phyloP scores from a whole-genome alignment of 805 yeast species.

The Wickerhamomyces chambardii region DNA sequence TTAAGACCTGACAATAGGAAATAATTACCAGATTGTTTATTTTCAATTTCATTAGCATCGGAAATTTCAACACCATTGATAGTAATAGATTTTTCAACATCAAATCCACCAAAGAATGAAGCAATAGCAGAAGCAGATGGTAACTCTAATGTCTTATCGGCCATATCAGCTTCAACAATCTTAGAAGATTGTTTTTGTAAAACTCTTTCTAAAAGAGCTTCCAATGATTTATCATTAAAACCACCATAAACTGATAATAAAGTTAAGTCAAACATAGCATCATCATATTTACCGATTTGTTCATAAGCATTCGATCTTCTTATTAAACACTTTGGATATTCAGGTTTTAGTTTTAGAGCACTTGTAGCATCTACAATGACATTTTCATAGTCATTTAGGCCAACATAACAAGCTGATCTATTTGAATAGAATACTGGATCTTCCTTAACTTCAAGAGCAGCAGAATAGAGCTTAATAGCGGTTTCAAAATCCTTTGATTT shows the following conservation, averaged over 20 bases:
- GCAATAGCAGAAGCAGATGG: conserved; percentile 81
- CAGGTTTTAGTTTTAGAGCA: conserved; percentile 82
- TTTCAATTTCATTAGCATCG: conserved; percentile 20
- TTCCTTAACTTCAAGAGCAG: conserved; percentile 63
- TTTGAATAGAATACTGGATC: conserved; percentile 93
- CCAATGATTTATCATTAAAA: conserved; percentile 68
- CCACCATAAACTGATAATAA: conserved; percentile 83
- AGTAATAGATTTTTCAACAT: conserved; percentile 42
- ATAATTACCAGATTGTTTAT: conserved; percentile 52
- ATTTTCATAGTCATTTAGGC: conserved; percentile 69
- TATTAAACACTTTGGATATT: conserved; percentile 81
- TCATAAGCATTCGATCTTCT: conserved; percentile 95
- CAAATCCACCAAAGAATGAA: conserved; percentile 85
- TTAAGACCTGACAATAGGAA: conserved; percentile 58
- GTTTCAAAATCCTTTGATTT: conserved; percentile 56
- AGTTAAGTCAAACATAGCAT: conserved; percentile 88
- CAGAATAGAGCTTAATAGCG: conserved; percentile 76
- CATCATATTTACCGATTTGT: conserved; percentile 63
- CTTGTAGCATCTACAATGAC: conserved; percentile 82
- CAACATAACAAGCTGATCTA: conserved; percentile 93
- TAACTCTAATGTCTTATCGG: conserved; percentile 30
- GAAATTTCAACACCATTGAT: conserved; percentile 21
- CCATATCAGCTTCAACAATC: conserved; percentile 53
- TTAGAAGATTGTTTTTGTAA: conserved; percentile 72
- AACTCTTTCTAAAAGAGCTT: conserved; percentile 78